Base-by-base conservation (phyloP, 192 early-diverging fungal species). In the Backusella circina region DNA sequence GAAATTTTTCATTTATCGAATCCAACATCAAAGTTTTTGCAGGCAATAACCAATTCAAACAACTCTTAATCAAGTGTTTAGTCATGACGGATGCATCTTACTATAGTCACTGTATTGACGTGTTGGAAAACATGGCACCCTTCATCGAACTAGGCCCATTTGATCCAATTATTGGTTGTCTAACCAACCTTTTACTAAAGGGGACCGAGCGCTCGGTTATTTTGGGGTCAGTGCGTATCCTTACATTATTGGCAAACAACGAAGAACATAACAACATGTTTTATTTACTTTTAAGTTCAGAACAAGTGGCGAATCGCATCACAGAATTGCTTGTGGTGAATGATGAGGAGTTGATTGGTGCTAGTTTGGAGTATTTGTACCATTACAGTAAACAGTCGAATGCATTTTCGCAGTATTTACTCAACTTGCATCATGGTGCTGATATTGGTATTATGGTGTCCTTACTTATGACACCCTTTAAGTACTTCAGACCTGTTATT, bases 1-100 rank as follows among this genome's bases (percentile, higher is more conserved):
- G 94, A 41, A 95, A 95, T 66, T 80, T 95, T 47, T 91, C 91
- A 1, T 92, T 93, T 78, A 71, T 88, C 31, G 89, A 91, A 28
- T 77, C 84, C 35, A 92, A 93, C 70, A 83, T 86, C 23, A 35
- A 68, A 44, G 71, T 84, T 71, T 86, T 84, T 72, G 84, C 86
- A 21, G 75, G 72, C 39, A 88, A 84, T 57, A 74, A 76, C 3
- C 57, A 23, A 38, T 90, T 84, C 44, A 84, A 79, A 79, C 87
- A 75, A 69, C 86, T 80, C 73, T 67, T 95, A 26, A 89, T 91
- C 10, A 90, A 92, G 69, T 85, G 86, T 3, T 78, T 93, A 3
- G 85, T 88, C 0, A 82, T 94, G 30, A 66, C 88, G 15, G 71
- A 74, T 26, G 76, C 84, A 5, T 70, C 69, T 0, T 72, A 82